phyloP scores from a whole-genome alignment of 1,284 basidiomycete species.

The Sanghuangporus weigelae region DNA sequence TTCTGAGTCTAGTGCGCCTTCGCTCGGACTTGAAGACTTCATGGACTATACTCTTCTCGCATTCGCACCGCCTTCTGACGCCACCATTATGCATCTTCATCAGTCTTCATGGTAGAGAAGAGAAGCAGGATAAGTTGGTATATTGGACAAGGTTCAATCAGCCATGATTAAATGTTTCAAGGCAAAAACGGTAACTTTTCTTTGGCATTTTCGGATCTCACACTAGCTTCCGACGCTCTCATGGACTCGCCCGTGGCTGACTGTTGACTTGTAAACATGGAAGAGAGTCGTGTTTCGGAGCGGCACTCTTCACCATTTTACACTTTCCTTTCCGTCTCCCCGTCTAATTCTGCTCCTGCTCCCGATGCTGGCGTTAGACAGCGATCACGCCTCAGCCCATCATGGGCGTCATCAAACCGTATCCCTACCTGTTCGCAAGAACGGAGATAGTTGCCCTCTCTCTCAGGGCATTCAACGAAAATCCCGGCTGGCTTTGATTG shows the following conservation, averaged over 20 bases:
- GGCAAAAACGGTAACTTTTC: conserved; percentile 1
- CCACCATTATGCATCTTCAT: not conserved
- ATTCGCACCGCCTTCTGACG: not conserved
- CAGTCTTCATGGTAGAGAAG: not conserved
- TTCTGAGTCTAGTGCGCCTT: not conserved
- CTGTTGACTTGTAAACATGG: not conserved
- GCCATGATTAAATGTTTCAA: not conserved
- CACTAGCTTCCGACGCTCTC: not conserved
- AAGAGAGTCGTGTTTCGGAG: not conserved
- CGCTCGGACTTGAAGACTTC: not conserved
- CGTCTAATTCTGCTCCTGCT: not conserved
- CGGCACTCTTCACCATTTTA: not conserved
- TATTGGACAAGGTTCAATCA: not conserved
- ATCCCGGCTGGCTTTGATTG: too few species aligned
- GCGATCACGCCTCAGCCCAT: not conserved
- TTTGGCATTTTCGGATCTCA: not conserved
- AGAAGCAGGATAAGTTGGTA: not conserved
- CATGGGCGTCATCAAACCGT: not conserved
- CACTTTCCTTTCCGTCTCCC: not conserved
- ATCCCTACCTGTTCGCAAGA: not conserved
- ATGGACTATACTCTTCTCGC: not conserved
- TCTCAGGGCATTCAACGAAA: too few species aligned
- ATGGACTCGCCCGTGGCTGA: not conserved
- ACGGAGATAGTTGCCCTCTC: not conserved
- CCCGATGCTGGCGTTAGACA: not conserved